Percentiles rank a stretch among this genome's conserved stretches.
Evolutionary conservation across 352 stramenopile species (phyloP).

Genomic region (Pythium rishiriense): DNA sequence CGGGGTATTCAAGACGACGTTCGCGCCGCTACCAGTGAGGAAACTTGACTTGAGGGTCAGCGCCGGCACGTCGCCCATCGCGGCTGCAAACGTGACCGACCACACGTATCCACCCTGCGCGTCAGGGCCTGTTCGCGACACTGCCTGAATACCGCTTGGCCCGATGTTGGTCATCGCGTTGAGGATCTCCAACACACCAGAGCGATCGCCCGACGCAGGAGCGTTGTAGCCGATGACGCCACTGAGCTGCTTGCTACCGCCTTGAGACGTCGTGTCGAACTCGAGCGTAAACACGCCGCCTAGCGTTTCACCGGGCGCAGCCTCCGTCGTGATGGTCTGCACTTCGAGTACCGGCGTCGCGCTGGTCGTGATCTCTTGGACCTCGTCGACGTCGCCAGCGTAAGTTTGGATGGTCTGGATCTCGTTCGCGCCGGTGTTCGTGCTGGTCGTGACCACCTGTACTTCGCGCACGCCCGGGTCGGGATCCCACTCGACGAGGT

Average conservation of each 20-base stretch:
- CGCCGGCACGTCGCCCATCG: constrained; percentile 64
- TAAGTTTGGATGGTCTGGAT: constrained; percentile 92
- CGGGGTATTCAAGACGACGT: constrained; percentile 63
- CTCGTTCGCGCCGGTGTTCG: constrained; percentile 92
- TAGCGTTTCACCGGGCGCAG: constrained; percentile 78
- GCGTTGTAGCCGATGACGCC: constrained; percentile 91
- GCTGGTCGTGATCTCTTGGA: constrained; percentile 86
- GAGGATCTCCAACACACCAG: constrained; percentile 66
- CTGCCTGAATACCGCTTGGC: constrained; percentile 47
- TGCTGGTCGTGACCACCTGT: constrained; percentile 79
- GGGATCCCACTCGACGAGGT: constrained; percentile 93
- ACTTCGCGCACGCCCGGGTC: constrained; percentile 86
- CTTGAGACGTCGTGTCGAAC: constrained; percentile 85
- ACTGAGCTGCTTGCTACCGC: constrained; percentile 89
- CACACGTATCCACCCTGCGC: constrained; percentile 90
- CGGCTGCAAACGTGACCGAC: constrained; percentile 83
- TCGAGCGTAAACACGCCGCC: constrained; percentile 91
- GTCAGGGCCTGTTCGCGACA: constrained; percentile 66
- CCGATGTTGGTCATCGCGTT: constrained; percentile 83
- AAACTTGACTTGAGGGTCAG: constrained; percentile 66
- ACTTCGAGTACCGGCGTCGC: constrained; percentile 60
- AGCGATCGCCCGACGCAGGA: constrained; percentile 43
- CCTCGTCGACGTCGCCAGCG: constrained; percentile 81
- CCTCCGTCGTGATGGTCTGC: constrained; percentile 87
- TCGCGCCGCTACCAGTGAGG: constrained; percentile 68